These are phyloP conservation scores for Starmerella vitae DNA, from an alignment of 805 yeast species.

Conservation along the genomic window DNA sequence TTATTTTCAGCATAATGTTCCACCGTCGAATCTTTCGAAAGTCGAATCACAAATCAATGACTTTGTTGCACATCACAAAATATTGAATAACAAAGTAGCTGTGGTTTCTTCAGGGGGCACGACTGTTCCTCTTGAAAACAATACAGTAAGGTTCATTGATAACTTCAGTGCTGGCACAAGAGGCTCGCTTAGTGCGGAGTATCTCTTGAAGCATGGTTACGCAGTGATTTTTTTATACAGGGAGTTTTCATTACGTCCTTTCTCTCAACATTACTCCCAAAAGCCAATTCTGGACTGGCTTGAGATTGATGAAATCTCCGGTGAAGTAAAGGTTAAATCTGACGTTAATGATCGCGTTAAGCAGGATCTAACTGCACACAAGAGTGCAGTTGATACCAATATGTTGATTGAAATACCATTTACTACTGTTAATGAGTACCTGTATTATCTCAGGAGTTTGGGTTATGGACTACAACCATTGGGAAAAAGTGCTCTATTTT, in stretches of 20 bases:
- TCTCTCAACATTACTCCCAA: constrained; percentile 75
- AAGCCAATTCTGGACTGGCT: constrained; percentile 78
- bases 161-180: constrained; percentile 96
- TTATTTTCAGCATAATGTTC: constrained; percentile 57
- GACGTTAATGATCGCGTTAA: constrained; percentile 50
- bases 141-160: constrained; percentile 92
- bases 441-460: constrained; percentile 63
- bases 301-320: constrained; percentile 34
- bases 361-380: constrained; percentile 37
- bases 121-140: constrained; percentile 92
- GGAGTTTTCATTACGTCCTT: constrained; percentile 83
- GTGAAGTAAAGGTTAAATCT: constrained; percentile 45
- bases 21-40: constrained; percentile 61
- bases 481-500: constrained; percentile 48
- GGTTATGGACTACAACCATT: constrained; percentile 45
- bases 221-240: constrained; percentile 88
- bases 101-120: constrained; percentile 95
- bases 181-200: constrained; percentile 93
- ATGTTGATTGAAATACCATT: constrained; percentile 64
- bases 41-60: constrained; percentile 42
- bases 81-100: constrained; percentile 39
- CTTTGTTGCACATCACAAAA: constrained; percentile 48
- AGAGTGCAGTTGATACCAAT: constrained; percentile 36
- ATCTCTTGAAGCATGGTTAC: constrained; percentile 70
- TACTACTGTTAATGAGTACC: constrained; percentile 88